These are phyloP conservation scores for Sarcodon aspratus DNA, from an alignment of 768 basidiomycete genomes.

Conservation along the genomic window DNA sequence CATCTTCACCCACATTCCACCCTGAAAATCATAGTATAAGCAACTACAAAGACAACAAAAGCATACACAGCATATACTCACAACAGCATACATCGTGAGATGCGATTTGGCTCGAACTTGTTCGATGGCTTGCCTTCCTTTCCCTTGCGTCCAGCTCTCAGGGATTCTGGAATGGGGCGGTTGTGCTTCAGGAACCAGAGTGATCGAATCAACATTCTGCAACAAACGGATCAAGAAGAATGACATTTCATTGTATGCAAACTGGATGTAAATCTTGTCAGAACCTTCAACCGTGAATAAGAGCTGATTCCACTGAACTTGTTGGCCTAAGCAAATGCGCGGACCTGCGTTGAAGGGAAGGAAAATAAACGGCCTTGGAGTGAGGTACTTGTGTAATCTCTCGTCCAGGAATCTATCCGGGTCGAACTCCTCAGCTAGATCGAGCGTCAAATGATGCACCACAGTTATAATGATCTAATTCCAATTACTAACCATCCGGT, in stretches of 20 bases:
- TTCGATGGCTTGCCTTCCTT: slow-evolving; percentile 30
- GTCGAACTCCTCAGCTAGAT: slow-evolving; percentile 51
- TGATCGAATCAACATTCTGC: no score
- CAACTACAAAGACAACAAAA: background rate
- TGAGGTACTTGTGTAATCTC: slow-evolving; percentile 47
- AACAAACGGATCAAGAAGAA: slow-evolving; percentile 14
- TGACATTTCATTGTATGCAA: slow-evolving; percentile 18
- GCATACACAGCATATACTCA: slow-evolving; percentile 15
- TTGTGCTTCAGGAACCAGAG: no score
- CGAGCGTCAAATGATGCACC: background rate
- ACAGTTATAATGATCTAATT: background rate
- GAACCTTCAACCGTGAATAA: background rate
- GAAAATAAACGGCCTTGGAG: slow-evolving; percentile 60
- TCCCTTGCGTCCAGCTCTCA: slow-evolving; percentile 23
- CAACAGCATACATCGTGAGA: slow-evolving; percentile 41
- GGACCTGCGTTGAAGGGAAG: slow-evolving; percentile 29
- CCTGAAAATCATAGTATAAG: no score
- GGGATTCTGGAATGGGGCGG: no score
- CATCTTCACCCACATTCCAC: background rate
- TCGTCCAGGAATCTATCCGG: slow-evolving; percentile 64
- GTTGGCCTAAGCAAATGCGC: slow-evolving; percentile 51
- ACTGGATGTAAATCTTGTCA: slow-evolving; percentile 1
- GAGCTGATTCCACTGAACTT: slow-evolving; percentile 21
- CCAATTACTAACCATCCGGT: slow-evolving; percentile 40
- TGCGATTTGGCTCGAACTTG: slow-evolving; percentile 33